A percentile compares a stretch with the other conserved stretches of the same genome.
phyloP scores from a whole-genome alignment of 2,329 filamentous ascomycete species.

The Epichloe amarillans region DNA sequence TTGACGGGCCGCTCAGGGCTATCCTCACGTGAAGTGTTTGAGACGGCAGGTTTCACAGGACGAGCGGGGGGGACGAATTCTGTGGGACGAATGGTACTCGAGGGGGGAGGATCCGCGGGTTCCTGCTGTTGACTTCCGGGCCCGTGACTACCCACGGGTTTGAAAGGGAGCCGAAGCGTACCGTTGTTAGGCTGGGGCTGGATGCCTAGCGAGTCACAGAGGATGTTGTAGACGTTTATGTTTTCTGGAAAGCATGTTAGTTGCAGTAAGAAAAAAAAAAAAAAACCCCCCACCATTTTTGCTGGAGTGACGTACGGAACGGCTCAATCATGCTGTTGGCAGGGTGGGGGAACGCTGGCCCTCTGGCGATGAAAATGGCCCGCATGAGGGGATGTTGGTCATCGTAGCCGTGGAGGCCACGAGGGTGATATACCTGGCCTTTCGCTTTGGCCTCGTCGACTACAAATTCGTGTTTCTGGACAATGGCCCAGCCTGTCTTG shows the following conservation, averaged over 20 bases:
- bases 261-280: background rate
- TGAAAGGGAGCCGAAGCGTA: slow-evolving; percentile 61
- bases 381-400: slow-evolving; percentile 91
- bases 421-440: slow-evolving; percentile 59
- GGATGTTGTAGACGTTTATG: slow-evolving; percentile 84
- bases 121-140: slow-evolving; percentile 30
- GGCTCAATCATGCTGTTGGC: slow-evolving; percentile 65
- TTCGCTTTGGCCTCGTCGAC: slow-evolving; percentile 50
- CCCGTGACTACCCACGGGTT: slow-evolving; percentile 48
- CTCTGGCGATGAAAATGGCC: slow-evolving; percentile 84
- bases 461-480: slow-evolving; percentile 66
- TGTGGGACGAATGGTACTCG: background rate
- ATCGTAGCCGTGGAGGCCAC: slow-evolving; percentile 87
- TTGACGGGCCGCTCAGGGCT: slow-evolving; percentile 1
- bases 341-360: slow-evolving; percentile 79
- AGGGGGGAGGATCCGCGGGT: slow-evolving; percentile 35
- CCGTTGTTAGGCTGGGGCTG: slow-evolving; percentile 72
- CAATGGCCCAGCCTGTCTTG: slow-evolving; percentile 84
- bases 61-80: background rate
- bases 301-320: slow-evolving; percentile 57
- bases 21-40: background rate
- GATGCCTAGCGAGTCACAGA: slow-evolving; percentile 77
- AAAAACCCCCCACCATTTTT: background rate
- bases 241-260: slow-evolving; percentile 51
- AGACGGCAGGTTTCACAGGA: background rate